Conservation (phyloP, 106 monocot genomes). For the Phalaenopsis equestris region DNA sequence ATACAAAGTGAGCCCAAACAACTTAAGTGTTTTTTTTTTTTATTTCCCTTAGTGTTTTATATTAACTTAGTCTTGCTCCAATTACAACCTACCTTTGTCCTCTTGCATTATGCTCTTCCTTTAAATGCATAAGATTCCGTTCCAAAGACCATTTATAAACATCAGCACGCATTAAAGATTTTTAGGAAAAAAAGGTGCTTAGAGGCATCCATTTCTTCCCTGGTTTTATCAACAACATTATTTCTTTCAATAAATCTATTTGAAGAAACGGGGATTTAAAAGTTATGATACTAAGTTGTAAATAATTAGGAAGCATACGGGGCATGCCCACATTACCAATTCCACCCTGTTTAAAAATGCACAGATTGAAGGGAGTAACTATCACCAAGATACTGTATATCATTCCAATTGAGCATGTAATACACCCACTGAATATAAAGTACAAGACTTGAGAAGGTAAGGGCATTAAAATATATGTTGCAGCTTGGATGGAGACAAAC, state of each 20-base stretch:
- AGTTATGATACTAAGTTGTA: neutral
- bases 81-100: no score
- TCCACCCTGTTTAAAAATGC: neutral
- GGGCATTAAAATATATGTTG: neutral
- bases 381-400: neutral
- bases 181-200: neutral
- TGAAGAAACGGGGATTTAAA: no score
- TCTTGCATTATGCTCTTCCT: no score
- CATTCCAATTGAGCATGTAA: neutral
- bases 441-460: neutral
- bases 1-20: no score
- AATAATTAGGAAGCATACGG: neutral
- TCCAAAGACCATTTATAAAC: no score
- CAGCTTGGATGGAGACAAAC: neutral
- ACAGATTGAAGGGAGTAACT: neutral
- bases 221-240: neutral
- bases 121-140: no score
- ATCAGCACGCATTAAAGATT: no score
- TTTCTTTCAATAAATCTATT: no score
- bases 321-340: neutral
- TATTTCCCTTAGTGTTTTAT: no score
- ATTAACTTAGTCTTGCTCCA: no score
- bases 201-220: neutral
- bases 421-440: neutral
- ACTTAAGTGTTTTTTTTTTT: no score